Evolutionary conservation across 768 basidiomycete genomes (phyloP), one percentile per base, ranked within the genome.

Genomic region (Naganishia randhawae): DNA sequence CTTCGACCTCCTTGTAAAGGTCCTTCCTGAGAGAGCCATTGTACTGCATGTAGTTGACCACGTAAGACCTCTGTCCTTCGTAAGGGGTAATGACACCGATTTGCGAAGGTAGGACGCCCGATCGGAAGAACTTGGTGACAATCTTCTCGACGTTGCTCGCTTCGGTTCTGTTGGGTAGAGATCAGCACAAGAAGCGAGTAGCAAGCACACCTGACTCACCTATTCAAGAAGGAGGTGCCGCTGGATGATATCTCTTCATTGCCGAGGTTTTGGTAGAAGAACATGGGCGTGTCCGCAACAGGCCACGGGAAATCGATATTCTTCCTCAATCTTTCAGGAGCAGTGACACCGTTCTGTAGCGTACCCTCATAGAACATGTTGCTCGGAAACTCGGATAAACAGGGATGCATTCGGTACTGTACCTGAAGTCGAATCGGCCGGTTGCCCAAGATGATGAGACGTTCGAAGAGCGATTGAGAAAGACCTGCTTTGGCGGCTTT

Each of bases 351-450:
- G 78, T 99, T 99, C 81, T 99, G 96, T 31, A 99, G 81, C 0
- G 95, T 95, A 27, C 96, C 96, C 78, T 99, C 96, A 80, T 99
- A 99, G 83, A 99, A 98, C 96, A 99, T 99, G 81, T 99, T 99
- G 68, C 92, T 95, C 2, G 96, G 95, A 83, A 99, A 99, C 81
- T 98, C 94, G 50, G 96, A 98, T 63, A 98, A 84, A 80, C 95
- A 98, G 9, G 96, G 96, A 78, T 99, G 96, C 96, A 99, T 99
- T 80, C 96, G 94, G 77, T 99, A 99, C 81, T 99, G 96, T 32
- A 99, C 96, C 81, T 98, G 95, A 32, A 99, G 86, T 65, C 96
- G 92, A 76, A 99, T 99, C 25, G 96, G 96, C 32, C 93, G 86
- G 80, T 99, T 99, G 35, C 89, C 88, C 67, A 98, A 88, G 51